Evolutionary conservation across 371 early-diverging fungal genomes (phyloP), one percentile per base, ranked within the genome.

Genomic region (Lichtheimia hyalospora): DNA sequence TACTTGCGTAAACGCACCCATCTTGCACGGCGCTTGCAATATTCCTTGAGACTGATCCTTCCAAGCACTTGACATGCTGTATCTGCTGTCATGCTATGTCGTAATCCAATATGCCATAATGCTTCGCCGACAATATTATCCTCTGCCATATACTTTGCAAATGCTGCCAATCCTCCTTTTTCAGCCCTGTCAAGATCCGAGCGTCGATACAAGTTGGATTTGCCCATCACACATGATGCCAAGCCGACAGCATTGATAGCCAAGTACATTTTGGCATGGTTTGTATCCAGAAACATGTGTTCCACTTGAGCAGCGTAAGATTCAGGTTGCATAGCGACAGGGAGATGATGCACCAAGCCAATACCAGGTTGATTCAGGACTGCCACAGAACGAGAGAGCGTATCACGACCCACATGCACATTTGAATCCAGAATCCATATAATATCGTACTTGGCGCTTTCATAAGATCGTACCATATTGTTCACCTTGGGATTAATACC

Each of bases 401-500:
- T 87, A 21, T 90, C 88, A 18, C 81, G 77, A 46, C 91, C 85
- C 5, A 92, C 86, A 57, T 77, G 84, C 1, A 96, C 89, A 74
- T 97, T 97, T 12, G 91, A 91, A 65, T 98, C 98, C 21, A 91
- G 79, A 49, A 96, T 88, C 98, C 98, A 98, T 14, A 98, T 67
- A 60, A 96, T 87, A 64, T 96, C 94, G 71, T 94, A 81, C 62
- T 90, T 86, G 5, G 94, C 90, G 3, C 73, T 66, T 42, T 84
- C 76, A 68, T 93, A 96, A 2, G 92, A 89, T 58, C 84, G 78
- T 12, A 94, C 67, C 84, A 98, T 83, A 76, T 98, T 98, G 82
- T 94, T 94, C 68, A 98, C 86, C 70, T 98, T 98, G 10, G 98
- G 98, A 68, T 98, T 98, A 50, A 89, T 87, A 40, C 92, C 93